These are phyloP conservation scores for Melampsora medusae DNA, from an alignment of 1,284 basidiomycete species.

Conservation along the genomic window DNA sequence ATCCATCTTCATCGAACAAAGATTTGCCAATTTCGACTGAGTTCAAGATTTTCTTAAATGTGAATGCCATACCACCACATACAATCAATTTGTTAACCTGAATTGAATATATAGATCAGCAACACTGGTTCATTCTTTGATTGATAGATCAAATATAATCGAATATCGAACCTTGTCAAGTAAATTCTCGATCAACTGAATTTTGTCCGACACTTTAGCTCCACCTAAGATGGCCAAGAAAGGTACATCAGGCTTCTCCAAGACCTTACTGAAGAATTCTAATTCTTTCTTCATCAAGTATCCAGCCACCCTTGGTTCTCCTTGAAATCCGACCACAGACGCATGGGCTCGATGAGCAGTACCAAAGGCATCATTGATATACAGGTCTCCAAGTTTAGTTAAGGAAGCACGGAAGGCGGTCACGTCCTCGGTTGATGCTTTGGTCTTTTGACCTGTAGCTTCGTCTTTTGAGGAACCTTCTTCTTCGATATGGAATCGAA, in stretches of 20 bases:
- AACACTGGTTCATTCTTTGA: background rate
- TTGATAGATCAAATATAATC: slow-evolving; percentile 21
- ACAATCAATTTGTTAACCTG: slow-evolving; percentile 94
- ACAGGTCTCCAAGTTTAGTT: slow-evolving; percentile 90
- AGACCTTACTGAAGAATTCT: slow-evolving; percentile 96
- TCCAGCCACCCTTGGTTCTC: slow-evolving; percentile 88
- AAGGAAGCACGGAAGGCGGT: slow-evolving; percentile 79
- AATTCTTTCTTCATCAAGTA: slow-evolving; percentile 99
- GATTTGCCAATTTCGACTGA: slow-evolving; percentile 87
- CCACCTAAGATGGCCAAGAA: slow-evolving; percentile 98
- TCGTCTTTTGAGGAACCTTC: slow-evolving; percentile 91
- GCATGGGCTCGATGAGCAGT: slow-evolving; percentile 98
- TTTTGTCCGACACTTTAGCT: slow-evolving; percentile 98
- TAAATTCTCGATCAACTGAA: slow-evolving; percentile 98
- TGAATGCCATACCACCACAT: slow-evolving; percentile 98
- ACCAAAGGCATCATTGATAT: slow-evolving; percentile 98
- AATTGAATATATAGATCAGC: background rate
- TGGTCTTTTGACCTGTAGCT: slow-evolving; percentile 79
- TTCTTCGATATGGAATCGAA: slow-evolving; percentile 98
- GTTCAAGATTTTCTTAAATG: slow-evolving; percentile 93
- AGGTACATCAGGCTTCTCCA: slow-evolving; percentile 88
- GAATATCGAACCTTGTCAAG: slow-evolving; percentile 74
- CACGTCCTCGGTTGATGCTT: slow-evolving; percentile 80
- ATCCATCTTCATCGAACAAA: slow-evolving; percentile 85
- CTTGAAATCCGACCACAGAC: slow-evolving; percentile 93